Conservation (phyloP, 805 yeast species). For the Starmerella apicola region DNA sequence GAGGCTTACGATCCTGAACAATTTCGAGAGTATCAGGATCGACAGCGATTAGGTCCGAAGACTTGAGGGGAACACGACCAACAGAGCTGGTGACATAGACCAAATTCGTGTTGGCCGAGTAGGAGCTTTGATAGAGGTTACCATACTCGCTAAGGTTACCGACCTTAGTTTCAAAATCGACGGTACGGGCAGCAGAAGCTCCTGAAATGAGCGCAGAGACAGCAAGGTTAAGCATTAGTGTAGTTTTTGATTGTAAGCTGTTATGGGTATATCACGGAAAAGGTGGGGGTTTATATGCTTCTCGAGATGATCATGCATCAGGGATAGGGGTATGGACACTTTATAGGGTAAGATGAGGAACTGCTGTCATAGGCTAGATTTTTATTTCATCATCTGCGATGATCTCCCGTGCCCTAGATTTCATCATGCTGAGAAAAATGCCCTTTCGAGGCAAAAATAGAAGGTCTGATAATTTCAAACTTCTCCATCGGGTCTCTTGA, state of each 20-base stretch:
- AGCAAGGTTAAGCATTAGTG: neutral
- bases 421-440: no score
- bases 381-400: conserved; percentile 1
- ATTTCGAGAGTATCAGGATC: conserved; percentile 6
- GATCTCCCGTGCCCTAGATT: no score
- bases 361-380: neutral
- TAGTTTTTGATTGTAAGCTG: no score
- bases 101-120: conserved; percentile 1
- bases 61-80: conserved; percentile 12
- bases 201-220: neutral
- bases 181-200: neutral
- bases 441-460: no score
- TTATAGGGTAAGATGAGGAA: neutral
- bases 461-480: no score
- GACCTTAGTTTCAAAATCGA: neutral
- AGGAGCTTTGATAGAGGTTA: conserved; percentile 13
- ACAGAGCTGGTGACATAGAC: conserved; percentile 9
- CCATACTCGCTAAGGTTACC: conserved; percentile 5
- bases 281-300: no score
- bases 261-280: no score
- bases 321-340: no score
- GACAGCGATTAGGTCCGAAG: conserved; percentile 10
- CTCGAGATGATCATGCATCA: neutral
- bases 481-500: no score
- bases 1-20: neutral